Percentiles rank a stretch among this genome's conserved stretches.
phyloP scores from a whole-genome alignment of 139 green algal genomes.

The Coelastrella sp. region DNA sequence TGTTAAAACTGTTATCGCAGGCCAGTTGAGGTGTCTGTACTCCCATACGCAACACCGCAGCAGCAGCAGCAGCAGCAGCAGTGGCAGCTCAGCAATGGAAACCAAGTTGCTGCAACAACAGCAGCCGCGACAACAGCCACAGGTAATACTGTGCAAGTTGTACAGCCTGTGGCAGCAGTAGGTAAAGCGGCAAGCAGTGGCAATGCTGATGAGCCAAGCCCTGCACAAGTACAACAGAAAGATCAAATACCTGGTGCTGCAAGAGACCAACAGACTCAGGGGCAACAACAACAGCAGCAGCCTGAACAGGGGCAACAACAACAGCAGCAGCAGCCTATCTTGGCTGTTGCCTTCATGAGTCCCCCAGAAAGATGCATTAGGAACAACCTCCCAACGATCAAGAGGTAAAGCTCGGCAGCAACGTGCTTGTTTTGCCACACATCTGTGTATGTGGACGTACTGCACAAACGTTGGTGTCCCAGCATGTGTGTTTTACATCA shows the following conservation, averaged over 20 bases:
- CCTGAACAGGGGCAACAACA: neutral
- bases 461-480: too few relatives aligned
- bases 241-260: too few relatives aligned
- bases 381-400: constrained; percentile 52
- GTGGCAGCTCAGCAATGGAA: neutral
- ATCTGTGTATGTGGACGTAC: neutral
- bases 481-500: too few relatives aligned
- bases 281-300: too few relatives aligned
- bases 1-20: neutral
- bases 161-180: neutral
- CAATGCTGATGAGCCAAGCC: neutral
- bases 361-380: constrained; percentile 53
- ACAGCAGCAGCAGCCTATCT: constrained; percentile 4
- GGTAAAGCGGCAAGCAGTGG: neutral
- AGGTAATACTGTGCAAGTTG: too few relatives aligned
- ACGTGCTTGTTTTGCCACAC: neutral
- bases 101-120: constrained; percentile 7
- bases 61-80: constrained; percentile 36
- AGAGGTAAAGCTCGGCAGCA: constrained; percentile 1
- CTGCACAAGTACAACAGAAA: too few relatives aligned
- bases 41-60: constrained; percentile 28
- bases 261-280: too few relatives aligned
- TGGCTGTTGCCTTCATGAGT: constrained; percentile 65
- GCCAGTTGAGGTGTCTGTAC: constrained; percentile 57
- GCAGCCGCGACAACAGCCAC: too few relatives aligned